Conservation (phyloP, 257 asterid genomes). For the Nyctanthes arbortristis region DNA sequence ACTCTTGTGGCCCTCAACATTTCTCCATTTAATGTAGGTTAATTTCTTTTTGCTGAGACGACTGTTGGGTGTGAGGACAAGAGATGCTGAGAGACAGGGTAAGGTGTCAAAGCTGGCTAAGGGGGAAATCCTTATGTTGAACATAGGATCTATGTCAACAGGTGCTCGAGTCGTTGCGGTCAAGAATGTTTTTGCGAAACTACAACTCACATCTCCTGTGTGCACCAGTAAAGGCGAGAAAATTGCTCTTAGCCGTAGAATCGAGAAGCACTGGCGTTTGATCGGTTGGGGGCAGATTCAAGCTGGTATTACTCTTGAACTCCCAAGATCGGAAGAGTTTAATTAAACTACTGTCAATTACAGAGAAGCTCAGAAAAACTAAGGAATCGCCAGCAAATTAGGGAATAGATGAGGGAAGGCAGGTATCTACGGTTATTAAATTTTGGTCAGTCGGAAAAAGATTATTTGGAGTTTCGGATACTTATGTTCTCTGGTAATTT, state of each 20-base stretch:
- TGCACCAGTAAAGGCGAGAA: constrained; percentile 96
- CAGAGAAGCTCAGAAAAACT: constrained; percentile 19
- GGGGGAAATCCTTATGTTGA: constrained; percentile 93
- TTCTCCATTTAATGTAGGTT: constrained; percentile 48
- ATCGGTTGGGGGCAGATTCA: constrained; percentile 98
- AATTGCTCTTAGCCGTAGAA: constrained; percentile 90
- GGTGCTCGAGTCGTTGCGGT: constrained; percentile 95
- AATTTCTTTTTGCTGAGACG: constrained; percentile 86
- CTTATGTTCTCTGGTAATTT: constrained; percentile 25
- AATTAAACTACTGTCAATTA: constrained; percentile 27
- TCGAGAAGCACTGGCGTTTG: constrained; percentile 98
- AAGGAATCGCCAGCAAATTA: constrained; percentile 7
- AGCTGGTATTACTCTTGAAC: constrained; percentile 88
- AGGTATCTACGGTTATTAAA: constrained; percentile 46
- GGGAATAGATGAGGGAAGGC: constrained; percentile 57
- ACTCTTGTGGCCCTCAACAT: background rate
- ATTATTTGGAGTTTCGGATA: constrained; percentile 31
- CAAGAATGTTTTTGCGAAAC: constrained; percentile 81
- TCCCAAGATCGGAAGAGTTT: constrained; percentile 82
- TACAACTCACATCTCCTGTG: constrained; percentile 93
- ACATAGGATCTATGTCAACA: constrained; percentile 97
- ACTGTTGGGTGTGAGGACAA: constrained; percentile 92
- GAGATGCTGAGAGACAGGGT: constrained; percentile 87
- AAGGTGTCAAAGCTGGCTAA: constrained; percentile 82
- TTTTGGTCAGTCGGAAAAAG: constrained; percentile 61